Evolutionary conservation across 805 yeast genomes (phyloP), one percentile per base, ranked within the genome.

Genomic region (Saturnispora galanensis): DNA sequence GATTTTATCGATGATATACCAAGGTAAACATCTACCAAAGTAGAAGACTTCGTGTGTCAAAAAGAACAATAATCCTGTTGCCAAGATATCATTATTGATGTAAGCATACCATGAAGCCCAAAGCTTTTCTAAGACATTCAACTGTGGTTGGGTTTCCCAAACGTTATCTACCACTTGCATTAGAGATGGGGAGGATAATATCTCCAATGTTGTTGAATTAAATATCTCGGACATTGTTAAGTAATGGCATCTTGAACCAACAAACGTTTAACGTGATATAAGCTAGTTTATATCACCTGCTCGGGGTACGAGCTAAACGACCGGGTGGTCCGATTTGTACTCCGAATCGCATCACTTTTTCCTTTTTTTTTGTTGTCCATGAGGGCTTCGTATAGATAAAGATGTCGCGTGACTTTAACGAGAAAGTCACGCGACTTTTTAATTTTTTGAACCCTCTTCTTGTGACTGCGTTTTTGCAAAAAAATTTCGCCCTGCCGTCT

Each of bases 81-180:
- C 81, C 41, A 76, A 66, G 13, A 70, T 60, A 49, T 76, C 81
- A 52, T 74, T 74, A 47, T 67, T 68, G 60, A 76, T 71, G 56
- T 71, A 74, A 10, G 65, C 62, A 58, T 76, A 76, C 70, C 75
- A 76, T 5, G 79, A 58, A 10, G 74, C 77, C 81, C 81, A 76
- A 29, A 67, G 35, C 49, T 68, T 69, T 54, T 76, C 81, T 13
- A 67, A 35, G 10, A 60, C 10, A 43, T 63, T 71, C 38, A 73
- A 60, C 13, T 73, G 71, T 3, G 67, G 64, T 54, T 71, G 73
- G 17, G 62, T 54, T 21, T 55, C 57, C 32, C 55, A 56, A 12
- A 73, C 63, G 46, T 66, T 66, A 33, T 56, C 52, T 31, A 64
- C 54, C 10, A 72, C 67, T 35, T 59, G 61, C 4, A 52, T 37